phyloP scores from a whole-genome alignment of 192 early-diverging fungal genomes.

The Nowakowskiella sp. region DNA sequence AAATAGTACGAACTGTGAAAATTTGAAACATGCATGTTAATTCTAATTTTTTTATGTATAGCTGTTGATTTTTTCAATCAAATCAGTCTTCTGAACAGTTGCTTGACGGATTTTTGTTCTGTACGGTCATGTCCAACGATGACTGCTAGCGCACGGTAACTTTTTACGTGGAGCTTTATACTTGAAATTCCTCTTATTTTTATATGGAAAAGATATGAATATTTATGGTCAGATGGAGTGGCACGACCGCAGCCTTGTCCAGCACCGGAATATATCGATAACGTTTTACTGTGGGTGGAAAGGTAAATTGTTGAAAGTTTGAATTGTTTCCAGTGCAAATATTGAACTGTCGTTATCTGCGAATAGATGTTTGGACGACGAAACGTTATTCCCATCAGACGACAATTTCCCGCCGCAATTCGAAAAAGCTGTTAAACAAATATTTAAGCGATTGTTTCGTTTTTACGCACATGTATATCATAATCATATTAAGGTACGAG shows the following conservation, averaged over 20 bases:
- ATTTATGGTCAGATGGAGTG: conserved; percentile 32
- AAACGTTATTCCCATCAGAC: conserved; percentile 15
- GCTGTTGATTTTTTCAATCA: conserved; percentile 31
- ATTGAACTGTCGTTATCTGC: neutral
- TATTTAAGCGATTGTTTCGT: conserved; percentile 29
- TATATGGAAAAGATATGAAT: conserved; percentile 28
- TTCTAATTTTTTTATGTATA: neutral
- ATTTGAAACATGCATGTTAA: neutral
- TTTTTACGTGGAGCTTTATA: neutral
- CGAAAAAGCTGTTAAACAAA: conserved; percentile 13
- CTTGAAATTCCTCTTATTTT: neutral
- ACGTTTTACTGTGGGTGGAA: conserved; percentile 25
- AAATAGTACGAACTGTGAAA: conserved; percentile 14
- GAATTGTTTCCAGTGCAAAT: neutral
- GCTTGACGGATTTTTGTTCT: conserved; percentile 26
- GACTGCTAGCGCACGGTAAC: conserved; percentile 17
- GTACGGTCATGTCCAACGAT: conserved; percentile 20
- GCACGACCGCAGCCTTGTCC: conserved; percentile 16
- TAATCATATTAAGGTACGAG: conserved; percentile 24
- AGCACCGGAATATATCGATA: conserved; percentile 25
- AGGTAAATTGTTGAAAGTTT: conserved; percentile 1
- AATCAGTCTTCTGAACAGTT: conserved; percentile 26
- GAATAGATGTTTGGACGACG: conserved; percentile 20
- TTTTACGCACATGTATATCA: conserved; percentile 31
- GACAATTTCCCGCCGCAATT: conserved; percentile 24